Conservation (phyloP, 192 early-diverging fungal species). For the Thamnidium elegans region DNA sequence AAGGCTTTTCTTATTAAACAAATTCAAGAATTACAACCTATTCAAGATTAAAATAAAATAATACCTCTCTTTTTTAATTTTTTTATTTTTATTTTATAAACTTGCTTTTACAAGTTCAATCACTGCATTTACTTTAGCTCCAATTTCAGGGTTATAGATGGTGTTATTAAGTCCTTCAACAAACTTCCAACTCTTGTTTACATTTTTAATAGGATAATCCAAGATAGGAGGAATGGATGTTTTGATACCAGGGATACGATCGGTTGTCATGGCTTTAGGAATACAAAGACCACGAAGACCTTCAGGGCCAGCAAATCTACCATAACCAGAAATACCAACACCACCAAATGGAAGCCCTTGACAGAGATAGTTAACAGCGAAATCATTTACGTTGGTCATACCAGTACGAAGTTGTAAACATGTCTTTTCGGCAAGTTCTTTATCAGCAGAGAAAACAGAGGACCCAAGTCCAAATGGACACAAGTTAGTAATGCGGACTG, state of each 20-base stretch:
- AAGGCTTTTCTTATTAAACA: conserved; percentile 94
- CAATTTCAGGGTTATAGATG: conserved; percentile 48
- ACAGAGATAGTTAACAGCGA: conserved; percentile 81
- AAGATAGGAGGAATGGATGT: conserved; percentile 72
- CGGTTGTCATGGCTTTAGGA: conserved; percentile 68
- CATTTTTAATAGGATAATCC: conserved; percentile 70
- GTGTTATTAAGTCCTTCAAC: conserved; percentile 54
- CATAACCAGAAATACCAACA: conserved; percentile 75
- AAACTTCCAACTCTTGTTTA: conserved; percentile 52
- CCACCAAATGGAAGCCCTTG: conserved; percentile 82
- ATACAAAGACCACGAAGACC: conserved; percentile 70
- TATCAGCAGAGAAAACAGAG: conserved; percentile 74
- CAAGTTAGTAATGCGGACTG: conserved; percentile 63
- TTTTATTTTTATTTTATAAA: conserved; percentile 26
- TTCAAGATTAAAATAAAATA: conserved; percentile 21
- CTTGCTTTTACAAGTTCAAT: conserved; percentile 52
- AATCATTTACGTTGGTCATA: conserved; percentile 87
- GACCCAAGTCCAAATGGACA: conserved; percentile 77
- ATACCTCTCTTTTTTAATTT: neutral
- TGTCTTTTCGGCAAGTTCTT: conserved; percentile 55
- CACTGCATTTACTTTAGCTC: conserved; percentile 48
- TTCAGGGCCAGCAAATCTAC: conserved; percentile 67
- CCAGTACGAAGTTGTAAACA: conserved; percentile 64
- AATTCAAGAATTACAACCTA: conserved; percentile 57
- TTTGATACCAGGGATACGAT: conserved; percentile 68